Percentiles rank a stretch among this genome's conserved stretches.
Evolutionary conservation across 768 basidiomycete species (phyloP).

Genomic region (Lactifluus subvellereus): DNA sequence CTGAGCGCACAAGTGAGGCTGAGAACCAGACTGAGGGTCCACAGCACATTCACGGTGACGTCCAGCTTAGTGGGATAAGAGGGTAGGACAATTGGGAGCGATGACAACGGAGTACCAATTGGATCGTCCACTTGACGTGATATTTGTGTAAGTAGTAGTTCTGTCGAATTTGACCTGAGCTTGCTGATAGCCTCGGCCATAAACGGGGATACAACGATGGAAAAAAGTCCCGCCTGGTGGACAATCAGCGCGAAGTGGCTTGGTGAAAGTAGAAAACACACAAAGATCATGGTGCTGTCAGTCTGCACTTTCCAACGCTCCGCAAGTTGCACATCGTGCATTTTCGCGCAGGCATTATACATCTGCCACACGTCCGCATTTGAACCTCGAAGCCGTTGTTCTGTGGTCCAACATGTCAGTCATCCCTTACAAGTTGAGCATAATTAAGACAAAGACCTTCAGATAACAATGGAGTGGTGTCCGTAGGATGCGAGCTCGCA

Average conservation of each 20-base stretch:
- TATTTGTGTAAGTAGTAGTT: conserved; percentile 7
- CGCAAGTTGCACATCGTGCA: conserved; percentile 2
- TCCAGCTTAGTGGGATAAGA: background rate
- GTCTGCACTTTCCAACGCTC: conserved; percentile 7
- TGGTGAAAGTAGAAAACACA: background rate
- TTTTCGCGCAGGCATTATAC: background rate
- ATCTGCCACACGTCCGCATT: conserved; percentile 10
- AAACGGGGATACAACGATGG: conserved; percentile 8
- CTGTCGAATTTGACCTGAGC: background rate
- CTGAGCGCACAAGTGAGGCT: conserved; percentile 11
- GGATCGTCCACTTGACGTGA: conserved; percentile 7
- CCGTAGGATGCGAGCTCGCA: background rate
- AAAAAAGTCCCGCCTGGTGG: conserved; percentile 10
- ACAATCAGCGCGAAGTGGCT: background rate
- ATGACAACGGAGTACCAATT: background rate
- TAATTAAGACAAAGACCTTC: background rate
- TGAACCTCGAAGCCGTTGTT: background rate
- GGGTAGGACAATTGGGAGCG: background rate
- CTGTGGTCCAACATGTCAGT: background rate
- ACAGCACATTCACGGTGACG: conserved; percentile 9
- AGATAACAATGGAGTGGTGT: background rate
- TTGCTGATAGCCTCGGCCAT: background rate
- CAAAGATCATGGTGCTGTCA: conserved; percentile 2
- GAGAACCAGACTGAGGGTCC: conserved; percentile 15
- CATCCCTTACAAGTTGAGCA: background rate